Base-by-base conservation (phyloP, 805 yeast species). In the Naumovozyma castellii region DNA sequence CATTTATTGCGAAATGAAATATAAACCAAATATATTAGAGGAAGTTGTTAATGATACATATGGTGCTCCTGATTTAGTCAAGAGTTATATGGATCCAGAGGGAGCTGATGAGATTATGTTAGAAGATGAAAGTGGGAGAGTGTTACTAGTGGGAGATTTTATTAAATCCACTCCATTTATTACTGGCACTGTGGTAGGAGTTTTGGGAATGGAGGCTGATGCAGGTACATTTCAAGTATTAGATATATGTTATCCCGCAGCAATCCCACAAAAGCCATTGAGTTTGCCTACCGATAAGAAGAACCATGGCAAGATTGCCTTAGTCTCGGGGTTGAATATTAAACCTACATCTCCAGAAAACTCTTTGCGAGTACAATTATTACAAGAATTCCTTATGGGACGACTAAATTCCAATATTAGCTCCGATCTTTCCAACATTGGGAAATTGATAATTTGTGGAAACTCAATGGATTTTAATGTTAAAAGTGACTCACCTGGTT, bases 101-200 rank as follows among this genome's bases (percentile, higher is more conserved):
- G 63, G 64, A 4, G 58, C 73, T 13, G 84, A 80, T 53, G 73
- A 70, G 46, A 54, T 84, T 19, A 76, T 79, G 80, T 57, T 92
- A 28, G 97, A 92, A 59, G 98, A 92, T 61, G 96, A 87, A 53
- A 78, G 87, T 40, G 98, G 98, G 3, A 68, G 98, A 37, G 80
- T 94, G 5, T 58, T 76, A 25, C 62, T 92, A 17, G 78, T 75
- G 36, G 88, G 86, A 18, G 70, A 72, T 14, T 59, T 79, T 25
- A 69, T 83, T 33, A 65, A 67, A 37, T 54, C 59, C 5, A 67
- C 74, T 15, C 72, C 80, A 2, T 66, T 90, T 18, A 94, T 88
- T 0, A 92, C 97, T 0, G 98, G 98, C 3, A 72, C 78, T n/a
- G 80, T 88, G 0, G 76, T 87, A 5, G 97, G 90, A 0, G 73